phyloP scores from a whole-genome alignment of 1,139 yeast species.

The Pichia sp. region DNA sequence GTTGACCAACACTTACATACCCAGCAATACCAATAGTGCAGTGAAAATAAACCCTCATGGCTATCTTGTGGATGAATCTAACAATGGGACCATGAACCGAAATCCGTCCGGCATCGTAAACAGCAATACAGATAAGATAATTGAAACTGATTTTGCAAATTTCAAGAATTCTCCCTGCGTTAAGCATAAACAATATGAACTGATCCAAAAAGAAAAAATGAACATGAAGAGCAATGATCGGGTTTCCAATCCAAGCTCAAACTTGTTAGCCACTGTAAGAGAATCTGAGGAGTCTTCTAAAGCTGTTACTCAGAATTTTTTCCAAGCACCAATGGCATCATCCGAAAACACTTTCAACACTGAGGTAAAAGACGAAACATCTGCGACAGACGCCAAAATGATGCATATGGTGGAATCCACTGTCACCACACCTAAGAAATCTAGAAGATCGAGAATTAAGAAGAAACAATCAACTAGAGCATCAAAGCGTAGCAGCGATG shows the following conservation, averaged over 20 bases:
- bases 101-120: neutral
- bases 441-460: neutral
- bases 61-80: neutral
- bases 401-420: neutral
- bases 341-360: neutral
- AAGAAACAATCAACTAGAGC: neutral
- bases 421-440: slow-evolving; percentile 6
- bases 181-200: slow-evolving; percentile 4
- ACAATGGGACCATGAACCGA: neutral
- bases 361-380: neutral
- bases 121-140: neutral
- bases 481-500: neutral
- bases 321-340: neutral
- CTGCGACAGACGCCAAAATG: neutral
- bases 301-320: neutral
- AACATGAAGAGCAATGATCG: slow-evolving; percentile 3
- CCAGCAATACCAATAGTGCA: neutral
- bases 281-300: neutral
- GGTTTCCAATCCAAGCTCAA: neutral
- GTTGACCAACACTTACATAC: slow-evolving; percentile 1
- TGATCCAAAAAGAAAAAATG: slow-evolving; percentile 8
- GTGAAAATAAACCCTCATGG: neutral
- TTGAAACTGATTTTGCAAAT: slow-evolving; percentile 1
- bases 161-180: slow-evolving; percentile 10
- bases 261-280: neutral